Evolutionary conservation across 352 stramenopile genomes (phyloP).

Genomic region (Phytopythium cucurbitacearum): DNA sequence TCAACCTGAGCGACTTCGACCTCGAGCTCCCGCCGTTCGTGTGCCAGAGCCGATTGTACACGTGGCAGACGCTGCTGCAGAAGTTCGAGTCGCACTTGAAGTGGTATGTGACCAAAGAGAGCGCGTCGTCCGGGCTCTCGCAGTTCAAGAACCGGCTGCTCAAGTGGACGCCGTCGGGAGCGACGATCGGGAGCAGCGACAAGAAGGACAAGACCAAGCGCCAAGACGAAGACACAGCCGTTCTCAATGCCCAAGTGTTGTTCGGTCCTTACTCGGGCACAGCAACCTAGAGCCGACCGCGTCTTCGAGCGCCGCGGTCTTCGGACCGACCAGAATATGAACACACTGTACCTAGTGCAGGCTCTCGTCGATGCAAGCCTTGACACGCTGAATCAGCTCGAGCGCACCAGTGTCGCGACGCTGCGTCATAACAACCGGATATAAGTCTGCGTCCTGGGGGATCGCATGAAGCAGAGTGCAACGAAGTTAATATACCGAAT

Average conservation of each 20-base stretch:
- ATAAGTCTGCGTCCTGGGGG: background rate
- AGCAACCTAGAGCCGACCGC: constrained; percentile 9
- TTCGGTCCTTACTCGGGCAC: constrained; percentile 73
- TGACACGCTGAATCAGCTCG: constrained; percentile 58
- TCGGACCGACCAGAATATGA: background rate
- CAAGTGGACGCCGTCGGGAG: constrained; percentile 60
- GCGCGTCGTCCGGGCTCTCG: constrained; percentile 69
- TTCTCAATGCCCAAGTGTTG: constrained; percentile 63
- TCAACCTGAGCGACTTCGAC: constrained; percentile 81
- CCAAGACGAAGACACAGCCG: constrained; percentile 49
- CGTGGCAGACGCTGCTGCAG: constrained; percentile 75
- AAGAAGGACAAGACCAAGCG: constrained; percentile 66
- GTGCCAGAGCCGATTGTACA: constrained; percentile 78
- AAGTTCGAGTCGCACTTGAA: constrained; percentile 83
- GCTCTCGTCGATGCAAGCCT: constrained; percentile 51
- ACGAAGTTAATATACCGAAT: constrained; percentile 39
- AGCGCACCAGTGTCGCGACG: constrained; percentile 73
- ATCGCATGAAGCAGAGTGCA: background rate
- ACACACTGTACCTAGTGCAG: constrained; percentile 18
- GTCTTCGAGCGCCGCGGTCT: background rate
- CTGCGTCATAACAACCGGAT: constrained; percentile 18
- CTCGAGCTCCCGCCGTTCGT: constrained; percentile 73
- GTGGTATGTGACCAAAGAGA: constrained; percentile 83
- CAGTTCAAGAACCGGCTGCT: constrained; percentile 87
- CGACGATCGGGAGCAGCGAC: constrained; percentile 15